A percentile compares a stretch with the other conserved stretches of the same genome.
These are phyloP conservation scores for Odontarrhena argentea DNA, from an alignment of 345 rosid genomes.

Conservation along the genomic window DNA sequence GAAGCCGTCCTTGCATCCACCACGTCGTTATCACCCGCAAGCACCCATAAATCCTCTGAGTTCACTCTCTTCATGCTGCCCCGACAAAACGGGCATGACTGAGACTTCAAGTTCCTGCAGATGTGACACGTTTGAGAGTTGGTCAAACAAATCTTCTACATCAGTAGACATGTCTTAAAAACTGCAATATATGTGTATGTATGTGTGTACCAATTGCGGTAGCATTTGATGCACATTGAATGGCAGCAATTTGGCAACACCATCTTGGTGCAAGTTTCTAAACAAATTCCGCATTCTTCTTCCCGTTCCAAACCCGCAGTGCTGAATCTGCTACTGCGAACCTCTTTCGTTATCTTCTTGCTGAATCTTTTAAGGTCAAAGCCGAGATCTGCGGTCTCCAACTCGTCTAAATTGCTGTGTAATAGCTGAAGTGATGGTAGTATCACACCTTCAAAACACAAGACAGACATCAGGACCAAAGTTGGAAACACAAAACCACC, in stretches of 20 bases:
- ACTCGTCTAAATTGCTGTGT: constrained; percentile 57
- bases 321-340: constrained; percentile 47
- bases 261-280: constrained; percentile 93
- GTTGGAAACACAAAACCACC: constrained; percentile 1
- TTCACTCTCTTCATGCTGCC: constrained; percentile 96
- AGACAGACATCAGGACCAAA: neutral
- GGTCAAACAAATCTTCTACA: neutral
- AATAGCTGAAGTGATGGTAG: constrained; percentile 90
- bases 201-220: constrained; percentile 80
- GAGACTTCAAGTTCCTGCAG: constrained; percentile 83
- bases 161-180: neutral
- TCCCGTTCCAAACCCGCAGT: constrained; percentile 70
- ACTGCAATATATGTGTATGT: constrained; percentile 26
- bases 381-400: constrained; percentile 44
- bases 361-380: constrained; percentile 42
- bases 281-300: constrained; percentile 97
- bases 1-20: constrained; percentile 70
- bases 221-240: constrained; percentile 99
- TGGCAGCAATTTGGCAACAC: constrained; percentile 95
- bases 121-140: constrained; percentile 14
- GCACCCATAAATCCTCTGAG: constrained; percentile 98
- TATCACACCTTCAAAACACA: constrained; percentile 65
- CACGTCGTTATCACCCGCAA: constrained; percentile 81
- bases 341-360: constrained; percentile 50
- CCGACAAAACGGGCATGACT: constrained; percentile 97